Base-by-base conservation (phyloP, 2,329 filamentous ascomycete genomes). In the Alternaria dauci region DNA sequence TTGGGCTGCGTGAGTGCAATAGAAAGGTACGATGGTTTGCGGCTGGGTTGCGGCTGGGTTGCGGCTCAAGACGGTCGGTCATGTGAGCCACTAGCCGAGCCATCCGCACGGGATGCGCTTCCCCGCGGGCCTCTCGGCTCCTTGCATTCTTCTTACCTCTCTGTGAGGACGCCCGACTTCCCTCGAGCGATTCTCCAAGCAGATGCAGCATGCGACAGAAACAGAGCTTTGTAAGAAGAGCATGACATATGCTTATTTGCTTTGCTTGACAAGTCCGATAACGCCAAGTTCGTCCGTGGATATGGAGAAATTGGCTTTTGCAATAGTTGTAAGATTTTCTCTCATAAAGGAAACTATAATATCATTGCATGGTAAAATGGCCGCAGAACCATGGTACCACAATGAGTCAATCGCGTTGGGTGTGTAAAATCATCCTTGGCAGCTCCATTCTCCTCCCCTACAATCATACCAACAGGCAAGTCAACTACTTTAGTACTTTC, bases 81-180 rank as follows among this genome's bases (percentile, higher is more conserved):
- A 65, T 62, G 59, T 65, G 58, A 63, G 38, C 54, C 26, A 11
- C 23, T 38, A 43, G 41, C 30, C 52, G 46, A 57, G 30, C 54
- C 38, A 47, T 51, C 39, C 44, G 51, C 30, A n/a, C 12, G 38
- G 38, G 50, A 44, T 34, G 30, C 48, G 23, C 14, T 42, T 52
- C 23, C 34, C 32, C 14, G 32, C 32, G 32, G 32, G 0, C 0
- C 25, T 12, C 30, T 30, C 26, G 8, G 46, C 46, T 36, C 50
- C 39, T 52, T 52, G 50, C 46, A 34, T 16, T 1, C 8, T 25
- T 34, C 4, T 7, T 30, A 48, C 11, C 18, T 48, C 28, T 18
- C 30, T 25, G 18, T 14, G 46, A 34, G 18, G 20, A n/a, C 36
- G 46, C 46, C 34, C 46, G 12, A 23, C 18, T 23, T 18, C 30